Base-by-base conservation (phyloP, 352 stramenopile species). In the Pythium utonaiense region DNA sequence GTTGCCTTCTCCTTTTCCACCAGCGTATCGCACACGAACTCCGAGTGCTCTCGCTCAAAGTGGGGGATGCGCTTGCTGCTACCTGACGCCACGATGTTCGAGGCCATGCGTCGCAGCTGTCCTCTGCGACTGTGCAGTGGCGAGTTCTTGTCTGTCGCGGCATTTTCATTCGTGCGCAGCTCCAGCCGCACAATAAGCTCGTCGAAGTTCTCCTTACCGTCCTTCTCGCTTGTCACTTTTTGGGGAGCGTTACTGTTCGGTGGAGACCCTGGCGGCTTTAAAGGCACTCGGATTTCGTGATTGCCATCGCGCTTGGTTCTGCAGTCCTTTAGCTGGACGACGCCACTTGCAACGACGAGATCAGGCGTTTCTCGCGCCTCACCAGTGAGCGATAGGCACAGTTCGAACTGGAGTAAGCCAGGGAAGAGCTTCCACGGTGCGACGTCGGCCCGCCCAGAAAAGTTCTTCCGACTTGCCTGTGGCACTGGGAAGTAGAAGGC, bases 401-500 rank as follows among this genome's bases (percentile, higher is more conserved):
- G 69, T 28, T 95, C 83, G 36, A 93, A 91, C 59, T 79, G 71
- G 3, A 95, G 41, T 27, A 87, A 40, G 10, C 85, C 85, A 28
- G 85, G 85, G 57, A 91, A 91, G 25, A 77, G 65, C 31, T 76
- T 77, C 85, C 85, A 95, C 10, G 83, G 76, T 17, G 84, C 85
- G 19, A 95, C 67, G 68, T 92, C 80, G 33, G 88, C 74, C 38
- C 81, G 80, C 3, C 83, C 80, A 16, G 82, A 83, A 52, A 88
- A 91, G 59, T 86, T 91, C 64, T 89, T 90, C 14, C 82, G 77
- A 44, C 70, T 78, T 6, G 83, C 78, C 67, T 93, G 85, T 6
- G 83, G 83, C 16, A 95, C 71, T 17, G 83, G 85, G 52, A 92
- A 95, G 40, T 86, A 92, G 55, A 79, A 88, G n/a, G 85, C 80